Evolutionary conservation across 768 basidiomycete species (phyloP), one percentile per base, ranked within the genome.

Genomic region (Daedaleopsis nitida): DNA sequence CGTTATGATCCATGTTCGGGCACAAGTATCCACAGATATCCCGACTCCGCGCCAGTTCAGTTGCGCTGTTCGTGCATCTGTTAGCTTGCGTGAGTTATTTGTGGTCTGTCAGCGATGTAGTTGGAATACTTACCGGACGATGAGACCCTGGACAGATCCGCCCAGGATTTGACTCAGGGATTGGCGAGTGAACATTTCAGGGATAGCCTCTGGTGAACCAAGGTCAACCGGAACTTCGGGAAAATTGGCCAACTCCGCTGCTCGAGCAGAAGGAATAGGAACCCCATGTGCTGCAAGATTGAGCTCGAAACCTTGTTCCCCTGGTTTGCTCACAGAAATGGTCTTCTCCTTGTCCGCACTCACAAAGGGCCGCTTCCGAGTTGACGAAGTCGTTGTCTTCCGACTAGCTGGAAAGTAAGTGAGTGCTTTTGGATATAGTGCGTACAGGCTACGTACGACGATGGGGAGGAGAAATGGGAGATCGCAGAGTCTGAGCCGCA

Each of bases 1-100:
- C 80, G 58, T 84, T 85, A 52, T 80, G 78, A 51, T 80, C 77
- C 17, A 81, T 68, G 35, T 82, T 78, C 3, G 83, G 83, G 54
- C 81, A 83, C 2, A 85, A 66, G 21, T 82, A 82, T 35, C 75
- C 78, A 8, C 69, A 68, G 37, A 82, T 74, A 49, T 70, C 65
- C 27, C 62, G 67, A n/a, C 58, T 65, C 59, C 66, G 70, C n/a
- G 77, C 75, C 62, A 67, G 43, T 65, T 73, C 58, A 67, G 73
- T 56, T 51, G 54, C 35, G 63, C 62, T 68, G 0, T 60, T 38
- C 3, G 60, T 65, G 16, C 62, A 56, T 5, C 66, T 67, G 52
- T 12, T 16, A 21, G 16, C 37, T 3, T 9, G 38, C 11, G 5
- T 42, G 39, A 27, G 32, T 14, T 12, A 23, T 10, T 10, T 11